phyloP scores from a whole-genome alignment of 2,329 filamentous ascomycete species.

The Colletotrichum sp. region DNA sequence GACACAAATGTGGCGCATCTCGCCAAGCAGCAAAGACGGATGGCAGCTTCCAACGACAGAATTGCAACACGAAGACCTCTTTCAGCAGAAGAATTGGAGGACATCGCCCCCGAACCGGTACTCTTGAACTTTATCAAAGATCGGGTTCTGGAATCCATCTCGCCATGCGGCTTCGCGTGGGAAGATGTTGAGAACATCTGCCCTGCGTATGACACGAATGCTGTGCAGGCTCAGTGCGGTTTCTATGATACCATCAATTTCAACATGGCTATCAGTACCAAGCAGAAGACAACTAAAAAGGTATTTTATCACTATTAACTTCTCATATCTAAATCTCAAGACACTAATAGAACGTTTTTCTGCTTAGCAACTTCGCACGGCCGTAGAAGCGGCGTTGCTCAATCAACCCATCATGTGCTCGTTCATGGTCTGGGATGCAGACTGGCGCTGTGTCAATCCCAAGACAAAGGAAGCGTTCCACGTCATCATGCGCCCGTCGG shows the following conservation, averaged over 20 bases:
- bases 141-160: background rate
- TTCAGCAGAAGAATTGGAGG: background rate
- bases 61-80: background rate
- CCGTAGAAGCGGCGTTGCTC: background rate
- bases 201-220: background rate
- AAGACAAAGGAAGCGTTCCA: background rate
- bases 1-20: background rate
- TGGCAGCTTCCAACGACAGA: background rate
- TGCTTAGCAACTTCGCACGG: background rate
- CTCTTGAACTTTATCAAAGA: background rate
- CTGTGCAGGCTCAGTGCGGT: background rate
- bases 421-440: background rate
- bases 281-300: background rate
- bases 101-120: background rate
- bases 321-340: background rate
- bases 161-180: background rate
- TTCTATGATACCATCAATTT: background rate
- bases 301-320: accelerated
- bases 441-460: background rate
- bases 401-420: background rate
- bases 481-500: background rate
- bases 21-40: background rate
- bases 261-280: background rate
- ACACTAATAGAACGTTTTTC: accelerated
- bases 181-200: background rate